These are phyloP conservation scores for Amoebophrya sp. DNA, from an alignment of 169 alveolate genomes.

Conservation along the genomic window DNA sequence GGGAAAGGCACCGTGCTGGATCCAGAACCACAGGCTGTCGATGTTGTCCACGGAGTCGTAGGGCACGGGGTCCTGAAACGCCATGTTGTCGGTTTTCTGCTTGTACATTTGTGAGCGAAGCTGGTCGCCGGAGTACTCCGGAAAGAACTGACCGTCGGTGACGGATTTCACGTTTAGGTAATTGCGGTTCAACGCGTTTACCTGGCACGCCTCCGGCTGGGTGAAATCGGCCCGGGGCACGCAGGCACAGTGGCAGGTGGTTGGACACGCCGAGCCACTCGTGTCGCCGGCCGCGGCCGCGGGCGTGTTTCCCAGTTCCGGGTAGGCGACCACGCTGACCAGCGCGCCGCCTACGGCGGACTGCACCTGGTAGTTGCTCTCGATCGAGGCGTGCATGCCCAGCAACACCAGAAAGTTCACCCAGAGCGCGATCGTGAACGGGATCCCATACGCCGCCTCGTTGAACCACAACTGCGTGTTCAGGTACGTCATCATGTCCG, in stretches of 20 bases:
- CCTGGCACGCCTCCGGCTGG: conserved; percentile 11
- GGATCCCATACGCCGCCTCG: conserved; percentile 24
- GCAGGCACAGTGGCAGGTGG: conserved; percentile 3
- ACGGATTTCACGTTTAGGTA: neutral
- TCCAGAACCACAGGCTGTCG: neutral
- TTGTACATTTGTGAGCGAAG: neutral
- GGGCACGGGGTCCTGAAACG: neutral
- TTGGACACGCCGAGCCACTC: neutral
- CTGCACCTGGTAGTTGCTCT: neutral
- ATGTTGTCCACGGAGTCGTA: neutral
- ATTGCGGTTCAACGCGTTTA: neutral
- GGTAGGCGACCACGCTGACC: neutral
- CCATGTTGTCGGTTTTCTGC: neutral
- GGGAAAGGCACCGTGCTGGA: neutral
- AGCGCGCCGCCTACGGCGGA: conserved; percentile 3
- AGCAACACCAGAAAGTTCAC: neutral
- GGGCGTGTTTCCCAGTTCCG: conserved; percentile 14
- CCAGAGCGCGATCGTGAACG: neutral
- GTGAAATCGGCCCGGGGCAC: neutral
- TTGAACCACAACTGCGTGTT: conserved; percentile 7
- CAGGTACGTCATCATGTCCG: conserved; percentile 21
- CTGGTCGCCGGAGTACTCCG: neutral
- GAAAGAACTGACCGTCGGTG: neutral
- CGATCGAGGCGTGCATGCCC: neutral
- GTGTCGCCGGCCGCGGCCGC: neutral